phyloP scores from a whole-genome alignment of 2,329 filamentous ascomycete genomes.

The Alternaria postmessia region DNA sequence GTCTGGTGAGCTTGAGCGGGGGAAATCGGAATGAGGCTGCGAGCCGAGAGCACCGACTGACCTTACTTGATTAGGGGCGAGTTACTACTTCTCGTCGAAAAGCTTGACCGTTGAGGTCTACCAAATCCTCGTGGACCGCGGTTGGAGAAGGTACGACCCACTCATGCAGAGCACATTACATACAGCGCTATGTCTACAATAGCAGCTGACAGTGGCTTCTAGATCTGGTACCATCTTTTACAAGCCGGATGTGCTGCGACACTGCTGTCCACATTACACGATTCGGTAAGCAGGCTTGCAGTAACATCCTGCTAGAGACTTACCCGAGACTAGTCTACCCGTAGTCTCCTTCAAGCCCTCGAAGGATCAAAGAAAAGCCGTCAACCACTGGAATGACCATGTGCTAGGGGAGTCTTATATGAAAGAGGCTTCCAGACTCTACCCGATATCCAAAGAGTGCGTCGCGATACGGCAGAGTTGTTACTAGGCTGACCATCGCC shows the following conservation, averaged over 20 bases:
- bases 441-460: constrained; percentile 73
- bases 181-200: constrained; percentile 2
- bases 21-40: constrained; percentile 16
- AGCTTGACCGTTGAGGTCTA: constrained; percentile 72
- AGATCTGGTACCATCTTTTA: constrained; percentile 71
- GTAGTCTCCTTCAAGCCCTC: constrained; percentile 69
- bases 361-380: constrained; percentile 75
- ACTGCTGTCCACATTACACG: constrained; percentile 93
- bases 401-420: constrained; percentile 74
- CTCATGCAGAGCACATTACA: constrained; percentile 17
- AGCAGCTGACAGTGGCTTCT: constrained; percentile 13
- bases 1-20: constrained; percentile 6
- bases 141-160: constrained; percentile 73
- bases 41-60: constrained; percentile 25
- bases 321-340: constrained; percentile 63
- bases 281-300: constrained; percentile 59
- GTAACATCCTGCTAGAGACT: constrained; percentile 8
- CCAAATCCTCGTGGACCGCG: constrained; percentile 74
- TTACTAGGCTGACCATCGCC: constrained; percentile 8
- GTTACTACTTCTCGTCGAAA: constrained; percentile 73
- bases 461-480: constrained; percentile 15
- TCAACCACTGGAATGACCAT: constrained; percentile 79
- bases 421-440: constrained; percentile 68
- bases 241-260: constrained; percentile 77
- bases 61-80: constrained; percentile 65